phyloP scores from a whole-genome alignment of 805 yeast genomes.

The Groenewaldozyma salmanticensis region DNA sequence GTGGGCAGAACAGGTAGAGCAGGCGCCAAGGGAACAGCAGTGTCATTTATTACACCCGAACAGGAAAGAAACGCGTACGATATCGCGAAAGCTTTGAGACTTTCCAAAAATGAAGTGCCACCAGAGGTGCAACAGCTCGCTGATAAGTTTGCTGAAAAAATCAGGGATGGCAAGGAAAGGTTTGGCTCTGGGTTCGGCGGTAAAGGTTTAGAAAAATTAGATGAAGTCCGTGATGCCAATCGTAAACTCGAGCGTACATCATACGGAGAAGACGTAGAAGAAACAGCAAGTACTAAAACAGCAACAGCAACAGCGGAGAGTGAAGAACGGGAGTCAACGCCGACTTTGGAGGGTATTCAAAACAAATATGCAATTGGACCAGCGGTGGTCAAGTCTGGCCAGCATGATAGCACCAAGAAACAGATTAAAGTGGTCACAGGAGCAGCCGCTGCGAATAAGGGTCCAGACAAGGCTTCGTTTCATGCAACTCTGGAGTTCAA shows the following conservation, averaged over 20 bases:
- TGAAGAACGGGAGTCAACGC: slow-evolving; percentile 4
- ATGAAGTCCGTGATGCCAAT: slow-evolving; percentile 45
- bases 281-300: slow-evolving; percentile 18
- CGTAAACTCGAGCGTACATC: slow-evolving; percentile 41
- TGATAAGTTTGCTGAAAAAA: slow-evolving; percentile 44
- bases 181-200: slow-evolving; percentile 81
- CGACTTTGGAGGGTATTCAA: slow-evolving; percentile 7
- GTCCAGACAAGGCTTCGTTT: slow-evolving; percentile 46
- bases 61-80: slow-evolving; percentile 62
- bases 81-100: slow-evolving; percentile 55
- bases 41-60: slow-evolving; percentile 55
- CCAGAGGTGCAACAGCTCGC: slow-evolving; percentile 43
- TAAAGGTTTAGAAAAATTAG: slow-evolving; percentile 73
- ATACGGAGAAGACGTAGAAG: slow-evolving; percentile 32
- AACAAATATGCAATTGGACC: slow-evolving; percentile 10
- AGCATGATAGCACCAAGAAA: slow-evolving; percentile 17
- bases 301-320: slow-evolving; percentile 24
- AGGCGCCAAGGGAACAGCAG: slow-evolving; percentile 62
- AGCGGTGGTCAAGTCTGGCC: slow-evolving; percentile 13
- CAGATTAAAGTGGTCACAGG: slow-evolving; percentile 35
- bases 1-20: slow-evolving; percentile 97
- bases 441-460: slow-evolving; percentile 42
- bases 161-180: slow-evolving; percentile 57
- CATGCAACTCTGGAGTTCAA: slow-evolving; percentile 69
- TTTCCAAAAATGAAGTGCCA: slow-evolving; percentile 50